phyloP scores from a whole-genome alignment of 225 moss, liverwort and hornwort genomes.

The Asterella californica region DNA sequence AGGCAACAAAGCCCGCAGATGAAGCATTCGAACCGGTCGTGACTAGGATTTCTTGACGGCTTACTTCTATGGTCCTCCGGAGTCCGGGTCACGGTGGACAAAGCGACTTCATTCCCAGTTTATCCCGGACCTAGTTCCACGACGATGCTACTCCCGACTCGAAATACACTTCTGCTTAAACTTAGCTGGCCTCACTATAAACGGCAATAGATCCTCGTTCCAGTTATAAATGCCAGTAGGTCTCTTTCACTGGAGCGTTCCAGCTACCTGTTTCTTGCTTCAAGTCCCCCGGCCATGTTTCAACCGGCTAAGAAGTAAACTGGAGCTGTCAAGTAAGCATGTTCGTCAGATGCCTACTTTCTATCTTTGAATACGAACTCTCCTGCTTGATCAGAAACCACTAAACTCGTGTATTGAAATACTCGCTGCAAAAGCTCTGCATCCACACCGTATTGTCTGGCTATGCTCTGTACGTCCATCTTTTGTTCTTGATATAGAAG shows the following conservation, averaged over 20 bases:
- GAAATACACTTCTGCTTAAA: not conserved
- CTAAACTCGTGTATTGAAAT: slow-evolving; percentile 38
- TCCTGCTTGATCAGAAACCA: not conserved
- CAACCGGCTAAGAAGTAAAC: not conserved
- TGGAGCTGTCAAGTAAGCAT: not conserved
- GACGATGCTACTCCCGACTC: too few species aligned
- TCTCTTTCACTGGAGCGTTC: not conserved
- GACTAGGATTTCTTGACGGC: too few species aligned
- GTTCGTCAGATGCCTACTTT: not conserved
- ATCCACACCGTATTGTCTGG: slow-evolving; percentile 60
- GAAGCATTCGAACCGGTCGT: too few species aligned
- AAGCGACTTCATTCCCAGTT: too few species aligned
- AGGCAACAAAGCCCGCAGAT: too few species aligned
- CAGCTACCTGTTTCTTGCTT: not conserved
- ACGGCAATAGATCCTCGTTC: not conserved
- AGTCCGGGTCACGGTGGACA: too few species aligned
- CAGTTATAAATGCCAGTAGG: not conserved
- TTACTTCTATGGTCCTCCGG: too few species aligned
- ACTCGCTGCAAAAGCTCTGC: slow-evolving; percentile 53
- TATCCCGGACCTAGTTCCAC: too few species aligned
- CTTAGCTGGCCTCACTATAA: not conserved
- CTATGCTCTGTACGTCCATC: slow-evolving; percentile 53
- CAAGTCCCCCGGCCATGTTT: too few species aligned
- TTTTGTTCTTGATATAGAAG: slow-evolving; percentile 49
- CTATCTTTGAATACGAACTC: not conserved